Base-by-base conservation (phyloP, 495 filamentous ascomycete genomes). In the Hypomontagnella monticulosa region DNA sequence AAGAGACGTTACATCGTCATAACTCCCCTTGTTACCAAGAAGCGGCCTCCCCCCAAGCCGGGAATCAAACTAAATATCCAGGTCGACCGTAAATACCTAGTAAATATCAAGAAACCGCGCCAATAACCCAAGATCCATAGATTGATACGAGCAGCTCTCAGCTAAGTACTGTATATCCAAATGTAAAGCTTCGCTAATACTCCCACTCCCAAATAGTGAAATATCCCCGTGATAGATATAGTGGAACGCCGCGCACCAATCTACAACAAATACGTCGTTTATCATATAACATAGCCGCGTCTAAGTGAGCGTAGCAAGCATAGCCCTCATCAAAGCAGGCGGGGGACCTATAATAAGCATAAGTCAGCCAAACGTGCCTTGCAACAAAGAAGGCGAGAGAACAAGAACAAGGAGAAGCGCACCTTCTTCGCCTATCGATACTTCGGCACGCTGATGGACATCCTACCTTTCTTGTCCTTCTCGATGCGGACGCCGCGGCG, bases 381-480 rank as follows among this genome's bases (percentile, higher is more conserved):
- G 8, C 33, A 14, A 14, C 23, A n/a, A 9, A 40, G 34, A 38
- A 15, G 5, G n/a, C 19, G 2, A 30, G 12, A 49, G 51, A 47
- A 42, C 40, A 16, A 66, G 53, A 42, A 52, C 51, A 63, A 56
- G 49, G 47, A 66, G 63, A 72, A 71, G 71, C 75, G 62, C 76
- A 76, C 74, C 71, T 75, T 81, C 71, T 75, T 81, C 75, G 74
- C 71, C 77, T 69, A 74, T 73, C 71, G 77, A 78, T 81, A 73
- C 75, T 79, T 84, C 75, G 86, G 83, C 78, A 86, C 75, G 76
- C 79, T 81, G 77, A 90, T 83, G 77, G 81, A 84, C 82, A 91
- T 81, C 88, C 83, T 93, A 96, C 93, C 91, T 89, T 85, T 92
- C 77, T 88, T 88, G 73, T 96, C 91, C 81, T 87, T 90, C 78